Evolutionary conservation across 257 asterid species (phyloP).

Genomic region (Perilla frutescens): DNA sequence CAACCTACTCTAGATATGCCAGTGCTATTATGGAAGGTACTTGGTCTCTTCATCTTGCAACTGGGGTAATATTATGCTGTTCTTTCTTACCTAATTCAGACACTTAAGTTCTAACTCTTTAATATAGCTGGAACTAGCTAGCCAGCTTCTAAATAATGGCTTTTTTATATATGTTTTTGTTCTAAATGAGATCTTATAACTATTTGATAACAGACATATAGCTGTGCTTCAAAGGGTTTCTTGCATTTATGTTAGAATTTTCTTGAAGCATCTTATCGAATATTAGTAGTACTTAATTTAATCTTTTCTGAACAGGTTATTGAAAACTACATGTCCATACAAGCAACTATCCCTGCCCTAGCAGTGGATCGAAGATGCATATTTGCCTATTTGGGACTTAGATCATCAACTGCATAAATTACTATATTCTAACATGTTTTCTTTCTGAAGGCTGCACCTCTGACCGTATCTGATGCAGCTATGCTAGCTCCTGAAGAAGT

Average conservation of each 20-base stretch:
- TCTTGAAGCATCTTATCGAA: constrained; percentile 20
- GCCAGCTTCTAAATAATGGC: not conserved
- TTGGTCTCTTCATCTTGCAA: not conserved
- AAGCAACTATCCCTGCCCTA: constrained; percentile 92
- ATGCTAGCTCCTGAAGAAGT: constrained; percentile 99
- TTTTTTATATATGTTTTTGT: too few species aligned
- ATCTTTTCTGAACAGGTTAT: constrained; percentile 61
- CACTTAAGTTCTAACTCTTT: not conserved
- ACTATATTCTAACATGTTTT: constrained; percentile 22
- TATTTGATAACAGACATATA: too few species aligned
- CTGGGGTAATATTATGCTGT: not conserved
- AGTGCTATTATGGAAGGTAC: constrained; percentile 93
- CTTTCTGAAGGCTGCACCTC: constrained; percentile 76
- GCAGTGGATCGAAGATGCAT: constrained; percentile 99
- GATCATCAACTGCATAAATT: not conserved
- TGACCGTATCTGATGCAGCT: constrained; percentile 96
- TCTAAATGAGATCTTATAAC: too few species aligned
- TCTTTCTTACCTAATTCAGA: not conserved
- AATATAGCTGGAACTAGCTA: not conserved
- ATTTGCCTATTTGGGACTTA: not conserved
- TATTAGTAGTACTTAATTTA: constrained; percentile 21
- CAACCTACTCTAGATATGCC: constrained; percentile 98
- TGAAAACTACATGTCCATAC: constrained; percentile 94
- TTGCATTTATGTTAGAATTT: constrained; percentile 15
- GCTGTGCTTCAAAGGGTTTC: too few species aligned